Base-by-base conservation (phyloP, 192 early-diverging fungal genomes). In the Podila horticola region DNA sequence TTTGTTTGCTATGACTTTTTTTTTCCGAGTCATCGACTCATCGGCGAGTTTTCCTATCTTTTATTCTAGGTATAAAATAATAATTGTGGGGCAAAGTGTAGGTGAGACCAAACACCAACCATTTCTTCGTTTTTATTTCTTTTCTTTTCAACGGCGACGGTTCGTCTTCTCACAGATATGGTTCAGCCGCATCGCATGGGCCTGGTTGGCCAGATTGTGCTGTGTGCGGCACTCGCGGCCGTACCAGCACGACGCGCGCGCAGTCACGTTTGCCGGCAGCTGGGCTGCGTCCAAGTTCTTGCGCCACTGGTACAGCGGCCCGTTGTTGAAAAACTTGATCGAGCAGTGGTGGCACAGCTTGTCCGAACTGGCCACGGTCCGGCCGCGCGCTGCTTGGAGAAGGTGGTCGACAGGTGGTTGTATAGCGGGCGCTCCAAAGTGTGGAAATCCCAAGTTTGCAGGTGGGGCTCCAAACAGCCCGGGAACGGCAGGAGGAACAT, bases 201-300 rank as follows among this genome's bases (percentile, higher is more conserved):
- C 24, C 8, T 15, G 51, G 24, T 69, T 72, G 4, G 36, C 28
- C 22, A 13, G 22, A 30, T 69, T 73, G 48, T 34, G 58, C 48
- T 81, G 77, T 26, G 77, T 81, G 0, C 77, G 70, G 29, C 77
- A 81, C 22, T 81, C 71, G 26, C 77, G 65, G 0, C 77, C 77
- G 19, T 63, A 81, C 77, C 77, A 81, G 34, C 77, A 81, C 29
- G 67, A 20, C n/a, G 36, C 9, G 1, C 77, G 66, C 2, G 19
- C 24, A 13, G 33, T n/a, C 17, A 73, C 70, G 17, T 24, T 22
- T 0, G 60, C 36, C 26, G 67, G 71, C 26, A 81, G 57, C 30
- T 8, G 19, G 2, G 29, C 28, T 0, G 66, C 62, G 28, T 73
- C 67, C 11, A 81, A 31, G 19, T 10, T 36, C 26, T 65, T 69